Base-by-base conservation (phyloP, 2,329 filamentous ascomycete genomes). In the Microascus cirrosus region DNA sequence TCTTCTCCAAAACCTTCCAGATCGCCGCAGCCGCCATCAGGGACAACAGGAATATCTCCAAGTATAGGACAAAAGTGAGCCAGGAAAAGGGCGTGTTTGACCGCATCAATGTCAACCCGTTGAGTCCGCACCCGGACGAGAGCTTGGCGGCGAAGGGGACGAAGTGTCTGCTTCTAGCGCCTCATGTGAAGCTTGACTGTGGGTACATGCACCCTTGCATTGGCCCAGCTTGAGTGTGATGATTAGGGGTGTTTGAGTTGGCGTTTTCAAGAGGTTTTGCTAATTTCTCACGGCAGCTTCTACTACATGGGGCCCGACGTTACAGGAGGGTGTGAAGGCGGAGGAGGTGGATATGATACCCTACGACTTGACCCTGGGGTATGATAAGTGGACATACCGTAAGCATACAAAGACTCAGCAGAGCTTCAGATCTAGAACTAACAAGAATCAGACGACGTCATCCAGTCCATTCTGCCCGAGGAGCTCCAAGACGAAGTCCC, bases 371-470 rank as follows among this genome's bases (percentile, higher is more conserved):
- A 74, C 81, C 39, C 77, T 97, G 59, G 83, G 86, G 63, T 99
- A 99, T 72, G 81, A 87, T 64, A 86, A 92, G 71, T 97, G 91
- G 90, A 86, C 77, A 55, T 93, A 95, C 69, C 77, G 87, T 89
- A 78, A 63, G 79, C 69, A 13, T 15, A 18, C n/a, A 15, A 3
- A 8, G 5, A 7, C 18, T 45, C 7, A 32, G 20, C 10, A 15
- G 36, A 13, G 25, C 34, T 12, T 15, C 39, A 39, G 35, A 7
- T 13, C 20, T 53, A 20, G 18, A 54, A 56, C 63, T 68, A 58
- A 71, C 60, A 58, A 4, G 42, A 20, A 8, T 22, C 58, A 89
- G 86, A 87, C 61, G 92, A 97, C 64, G 87, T 99, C 45, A 89
- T 96, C 67, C 77, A 77, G 54, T 83, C 90, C 3, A 83, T 96